Conservation (phyloP, 768 basidiomycete genomes). For the Phallus indusiatus region DNA sequence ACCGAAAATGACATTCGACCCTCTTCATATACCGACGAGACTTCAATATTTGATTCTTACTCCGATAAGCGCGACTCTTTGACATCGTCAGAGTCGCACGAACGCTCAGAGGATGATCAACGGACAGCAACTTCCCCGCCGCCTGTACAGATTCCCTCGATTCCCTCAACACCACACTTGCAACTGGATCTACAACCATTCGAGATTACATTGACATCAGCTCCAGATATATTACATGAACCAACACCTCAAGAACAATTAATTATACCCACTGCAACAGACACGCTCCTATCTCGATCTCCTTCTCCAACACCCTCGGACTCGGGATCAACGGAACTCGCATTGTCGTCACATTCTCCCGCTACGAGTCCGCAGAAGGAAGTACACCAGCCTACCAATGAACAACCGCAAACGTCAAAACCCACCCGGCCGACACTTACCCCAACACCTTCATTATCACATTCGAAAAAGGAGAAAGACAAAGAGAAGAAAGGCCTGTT, state of each 20-base stretch:
- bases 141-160: constrained; percentile 18
- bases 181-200: constrained; percentile 3
- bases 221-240: constrained; percentile 6
- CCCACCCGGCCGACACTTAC: constrained; percentile 19
- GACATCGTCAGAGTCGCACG: constrained; percentile 5
- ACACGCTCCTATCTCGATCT: constrained; percentile 37
- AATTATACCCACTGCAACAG: constrained; percentile 20
- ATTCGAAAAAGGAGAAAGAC: constrained; percentile 50
- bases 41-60: constrained; percentile 81
- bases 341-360: constrained; percentile 12
- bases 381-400: constrained; percentile 1
- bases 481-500: constrained; percentile 50
- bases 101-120: not conserved
- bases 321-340: constrained; percentile 22
- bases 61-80: constrained; percentile 24
- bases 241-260: constrained; percentile 2
- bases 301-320: constrained; percentile 33
- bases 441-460: constrained; percentile 19
- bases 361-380: not conserved
- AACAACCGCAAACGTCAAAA: constrained; percentile 20
- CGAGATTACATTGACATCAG: not conserved
- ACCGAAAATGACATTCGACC: constrained; percentile 40
- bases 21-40: constrained; percentile 74
- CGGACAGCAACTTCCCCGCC: constrained; percentile 23
- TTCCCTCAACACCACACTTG: constrained; percentile 7